Conservation (phyloP, 345 rosid species). For the Abelmoschus esculentus region DNA sequence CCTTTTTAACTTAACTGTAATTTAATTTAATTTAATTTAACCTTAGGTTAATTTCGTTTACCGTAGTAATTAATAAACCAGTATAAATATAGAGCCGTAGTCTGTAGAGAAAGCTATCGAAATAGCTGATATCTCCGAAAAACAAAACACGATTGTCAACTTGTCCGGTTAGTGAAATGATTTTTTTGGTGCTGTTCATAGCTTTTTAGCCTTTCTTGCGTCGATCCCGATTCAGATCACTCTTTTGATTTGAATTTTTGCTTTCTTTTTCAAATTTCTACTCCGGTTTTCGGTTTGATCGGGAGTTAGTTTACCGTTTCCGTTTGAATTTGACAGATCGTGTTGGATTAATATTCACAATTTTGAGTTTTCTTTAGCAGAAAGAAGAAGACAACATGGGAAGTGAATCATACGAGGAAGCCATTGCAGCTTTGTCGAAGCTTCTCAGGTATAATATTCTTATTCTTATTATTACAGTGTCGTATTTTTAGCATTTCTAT, state of each 20-base stretch:
- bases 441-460: constrained; percentile 56
- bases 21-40: background rate
- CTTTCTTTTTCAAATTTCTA: background rate
- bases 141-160: background rate
- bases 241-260: background rate
- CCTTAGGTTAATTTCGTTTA: background rate
- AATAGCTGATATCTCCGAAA: background rate
- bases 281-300: background rate
- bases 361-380: constrained; percentile 5
- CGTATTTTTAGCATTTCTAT: background rate
- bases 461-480: constrained; percentile 15
- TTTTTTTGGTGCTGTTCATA: background rate
- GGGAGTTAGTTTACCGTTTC: background rate
- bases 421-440: constrained; percentile 66
- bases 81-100: background rate
- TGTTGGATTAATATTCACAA: background rate
- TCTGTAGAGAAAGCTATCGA: background rate
- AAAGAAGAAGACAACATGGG: constrained; percentile 57
- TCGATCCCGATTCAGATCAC: constrained; percentile 14
- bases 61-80: background rate
- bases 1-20: background rate
- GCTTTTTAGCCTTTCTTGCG: constrained; percentile 4
- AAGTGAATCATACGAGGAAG: constrained; percentile 54
- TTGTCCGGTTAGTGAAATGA: background rate
- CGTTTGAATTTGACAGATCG: background rate